Percentiles rank a stretch among this genome's conserved stretches.
These are phyloP conservation scores for Amanita muscaria DNA, from an alignment of 768 basidiomycete genomes.

Conservation along the genomic window DNA sequence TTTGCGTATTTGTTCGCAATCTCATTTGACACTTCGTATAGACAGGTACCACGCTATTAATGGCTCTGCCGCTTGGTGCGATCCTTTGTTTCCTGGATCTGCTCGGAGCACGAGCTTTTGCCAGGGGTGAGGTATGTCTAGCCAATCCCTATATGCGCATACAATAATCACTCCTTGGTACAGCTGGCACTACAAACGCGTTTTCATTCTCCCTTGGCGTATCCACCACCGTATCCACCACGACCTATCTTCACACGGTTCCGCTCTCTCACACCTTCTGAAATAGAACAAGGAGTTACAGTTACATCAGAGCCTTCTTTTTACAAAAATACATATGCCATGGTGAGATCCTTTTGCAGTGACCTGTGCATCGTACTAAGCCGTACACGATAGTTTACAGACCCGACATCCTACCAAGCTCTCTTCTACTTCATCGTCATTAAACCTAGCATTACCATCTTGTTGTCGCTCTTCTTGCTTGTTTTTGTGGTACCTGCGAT, in stretches of 20 bases:
- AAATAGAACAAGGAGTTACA: constrained; percentile 37
- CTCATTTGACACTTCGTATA: constrained; percentile 16
- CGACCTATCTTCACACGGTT: constrained; percentile 67
- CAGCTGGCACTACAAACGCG: constrained; percentile 59
- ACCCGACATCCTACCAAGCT: constrained; percentile 75
- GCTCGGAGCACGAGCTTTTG: constrained; percentile 61
- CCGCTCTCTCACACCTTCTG: constrained; percentile 38
- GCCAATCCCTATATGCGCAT: background rate
- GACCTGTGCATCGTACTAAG: background rate
- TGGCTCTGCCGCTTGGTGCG: constrained; percentile 70
- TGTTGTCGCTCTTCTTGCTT: constrained; percentile 48
- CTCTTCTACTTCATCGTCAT: constrained; percentile 85
- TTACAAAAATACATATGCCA: constrained; percentile 73
- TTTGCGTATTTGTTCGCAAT: background rate
- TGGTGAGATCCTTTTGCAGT: constrained; percentile 40
- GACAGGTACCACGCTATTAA: constrained; percentile 74
- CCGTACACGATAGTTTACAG: constrained; percentile 83
- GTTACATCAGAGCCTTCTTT: constrained; percentile 55
- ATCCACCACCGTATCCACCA: constrained; percentile 56
- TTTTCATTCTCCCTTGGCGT: constrained; percentile 62
- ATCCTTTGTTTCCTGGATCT: constrained; percentile 72
- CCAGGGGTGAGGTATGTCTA: constrained; percentile 53
- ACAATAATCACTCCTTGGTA: background rate
- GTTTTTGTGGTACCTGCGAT: constrained; percentile 50
- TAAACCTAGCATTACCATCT: constrained; percentile 72